Evolutionary conservation across 208 protist genomes (phyloP), one percentile per base, ranked within the genome.

Genomic region (Novymonas esmeraldas): DNA sequence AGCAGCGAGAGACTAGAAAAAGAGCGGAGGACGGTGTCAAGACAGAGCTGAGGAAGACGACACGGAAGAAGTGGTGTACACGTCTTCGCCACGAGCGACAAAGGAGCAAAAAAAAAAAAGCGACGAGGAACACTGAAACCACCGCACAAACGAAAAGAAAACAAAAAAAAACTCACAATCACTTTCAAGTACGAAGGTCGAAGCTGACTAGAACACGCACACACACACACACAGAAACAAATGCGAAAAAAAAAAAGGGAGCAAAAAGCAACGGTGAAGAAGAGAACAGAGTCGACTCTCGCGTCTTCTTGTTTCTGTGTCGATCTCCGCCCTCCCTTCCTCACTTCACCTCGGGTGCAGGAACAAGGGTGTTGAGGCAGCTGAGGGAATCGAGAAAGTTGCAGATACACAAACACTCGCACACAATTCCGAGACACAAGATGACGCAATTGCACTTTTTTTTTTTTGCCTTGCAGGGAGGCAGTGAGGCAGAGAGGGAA

Each of bases 111-210:
- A 31, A 52, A 52, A 13, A 52, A 29, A 52, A 42, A 24, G 28
- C 28, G 20, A 52, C 22, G 48, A 52, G 24, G 10, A 28, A 20
- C 22, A 11, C 6, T 48, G 44, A 48, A 48, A 20, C 6, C 20
- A 52, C 2, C 48, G 6, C 16, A 29, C n/a, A 31, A 31, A 31
- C 20, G 28, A 52, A 31, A 22, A 54, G 31, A 41, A 60, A 60
- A 60, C 9, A 60, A 60, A 60, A 26, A n/a, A 60, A 60, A 24
- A 46, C 6, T 39, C 14, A 41, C 16, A 41, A 60, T 48, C 18
- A 11, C 22, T 26, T 5, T 48, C 44, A 20, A 11, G 44, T 48
- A 5, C 4, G 22, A 48, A 48, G 18, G 44, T 16, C 18, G 13
- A 48, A n/a, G 24, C 0, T 31, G 34, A 26, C n/a, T 14, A 42